phyloP scores from a whole-genome alignment of 371 early-diverging fungal genomes.

The Neoconidiobolus thromboides region DNA sequence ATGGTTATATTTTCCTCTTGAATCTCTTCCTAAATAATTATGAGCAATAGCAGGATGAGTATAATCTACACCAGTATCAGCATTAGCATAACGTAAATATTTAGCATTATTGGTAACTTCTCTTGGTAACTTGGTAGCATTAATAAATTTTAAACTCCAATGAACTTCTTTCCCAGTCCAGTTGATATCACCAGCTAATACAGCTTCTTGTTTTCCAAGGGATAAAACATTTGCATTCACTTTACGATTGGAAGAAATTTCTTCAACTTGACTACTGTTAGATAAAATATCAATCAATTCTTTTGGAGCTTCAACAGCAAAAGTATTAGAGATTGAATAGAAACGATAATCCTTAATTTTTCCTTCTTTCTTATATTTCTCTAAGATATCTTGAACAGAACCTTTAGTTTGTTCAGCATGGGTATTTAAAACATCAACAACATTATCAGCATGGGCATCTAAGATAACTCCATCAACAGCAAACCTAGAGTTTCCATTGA shows the following conservation, averaged over 20 bases:
- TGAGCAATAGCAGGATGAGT: conserved; percentile 51
- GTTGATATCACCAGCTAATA: not conserved
- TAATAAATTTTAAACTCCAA: not conserved
- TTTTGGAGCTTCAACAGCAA: not conserved
- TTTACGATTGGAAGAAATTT: not conserved
- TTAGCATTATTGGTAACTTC: not conserved
- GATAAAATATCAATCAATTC: not conserved
- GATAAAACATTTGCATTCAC: not conserved
- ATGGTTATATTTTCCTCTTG: not conserved
- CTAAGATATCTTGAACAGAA: not conserved
- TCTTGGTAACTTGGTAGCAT: not conserved
- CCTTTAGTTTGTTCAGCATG: not conserved
- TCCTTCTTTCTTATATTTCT: not conserved
- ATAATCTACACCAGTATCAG: conserved; percentile 39
- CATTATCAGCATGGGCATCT: not conserved
- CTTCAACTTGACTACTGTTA: not conserved
- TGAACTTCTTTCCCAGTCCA: not conserved
- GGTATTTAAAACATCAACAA: not conserved
- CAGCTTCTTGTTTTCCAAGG: not conserved
- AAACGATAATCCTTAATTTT: not conserved
- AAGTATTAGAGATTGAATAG: conserved; percentile 5
- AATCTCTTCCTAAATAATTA: conserved; percentile 7
- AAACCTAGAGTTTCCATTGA: no score
- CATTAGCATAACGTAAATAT: conserved; percentile 5
- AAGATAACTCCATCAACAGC: not conserved